phyloP scores from a whole-genome alignment of 129 eudicot species.

The Flaveria linearis region DNA sequence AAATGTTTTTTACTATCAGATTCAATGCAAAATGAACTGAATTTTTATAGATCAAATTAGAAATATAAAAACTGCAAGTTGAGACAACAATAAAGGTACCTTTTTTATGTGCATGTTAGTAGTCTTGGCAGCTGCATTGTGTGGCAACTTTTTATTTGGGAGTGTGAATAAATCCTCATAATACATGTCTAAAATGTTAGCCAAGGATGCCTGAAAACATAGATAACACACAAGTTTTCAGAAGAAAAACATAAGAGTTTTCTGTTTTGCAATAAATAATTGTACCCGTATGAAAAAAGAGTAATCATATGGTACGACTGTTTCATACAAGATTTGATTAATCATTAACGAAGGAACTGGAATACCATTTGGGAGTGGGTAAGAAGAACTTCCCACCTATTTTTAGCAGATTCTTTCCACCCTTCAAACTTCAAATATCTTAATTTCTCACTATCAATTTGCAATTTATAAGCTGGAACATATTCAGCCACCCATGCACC shows the following conservation, averaged over 20 bases:
- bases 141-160: conserved; percentile 63
- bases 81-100: conserved; percentile 41
- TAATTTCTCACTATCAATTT: conserved; percentile 52
- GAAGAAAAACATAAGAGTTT: not conserved
- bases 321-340: conserved; percentile 13
- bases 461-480: conserved; percentile 73
- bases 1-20: not conserved
- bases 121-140: conserved; percentile 44
- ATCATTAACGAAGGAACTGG: conserved; percentile 25
- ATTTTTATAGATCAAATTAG: not conserved
- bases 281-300: conserved; percentile 2
- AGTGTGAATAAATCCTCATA: conserved; percentile 86
- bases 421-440: conserved; percentile 59
- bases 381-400: conserved; percentile 69
- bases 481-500: conserved; percentile 66
- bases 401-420: conserved; percentile 52
- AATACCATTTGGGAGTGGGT: conserved; percentile 98
- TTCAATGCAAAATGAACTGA: not conserved
- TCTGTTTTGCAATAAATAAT: not conserved
- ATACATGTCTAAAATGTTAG: conserved; percentile 81
- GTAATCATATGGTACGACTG: not conserved
- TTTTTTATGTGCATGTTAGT: conserved; percentile 47
- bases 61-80: not conserved
- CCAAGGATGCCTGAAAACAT: conserved; percentile 70
- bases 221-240: not conserved